Conservation (phyloP, 1,284 basidiomycete species). For the Paramarasmius palmivorus region DNA sequence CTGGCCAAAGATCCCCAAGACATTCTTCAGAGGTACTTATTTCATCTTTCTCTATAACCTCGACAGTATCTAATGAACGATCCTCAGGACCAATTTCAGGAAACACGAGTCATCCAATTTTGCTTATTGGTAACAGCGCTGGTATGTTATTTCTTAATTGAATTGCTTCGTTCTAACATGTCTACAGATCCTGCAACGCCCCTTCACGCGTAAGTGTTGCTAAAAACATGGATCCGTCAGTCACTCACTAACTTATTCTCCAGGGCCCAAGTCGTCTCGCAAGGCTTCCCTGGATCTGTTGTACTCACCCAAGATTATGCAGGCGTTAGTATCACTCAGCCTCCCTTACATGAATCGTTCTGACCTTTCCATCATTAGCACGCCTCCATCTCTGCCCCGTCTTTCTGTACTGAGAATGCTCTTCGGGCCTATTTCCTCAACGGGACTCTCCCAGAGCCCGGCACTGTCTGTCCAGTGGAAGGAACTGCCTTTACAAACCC, state of each 20-base stretch:
- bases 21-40: constrained; percentile 15
- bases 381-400: constrained; percentile 40
- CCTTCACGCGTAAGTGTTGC: neutral
- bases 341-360: neutral
- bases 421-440: constrained; percentile 41
- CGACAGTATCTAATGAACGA: neutral
- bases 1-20: constrained; percentile 18
- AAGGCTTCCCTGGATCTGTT: constrained; percentile 14
- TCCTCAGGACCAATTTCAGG: constrained; percentile 11
- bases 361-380: constrained; percentile 33
- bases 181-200: constrained; percentile 12
- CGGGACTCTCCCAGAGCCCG: constrained; percentile 40
- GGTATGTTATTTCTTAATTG: constrained; percentile 7
- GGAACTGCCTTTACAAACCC: constrained; percentile 5
- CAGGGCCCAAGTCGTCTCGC: constrained; percentile 10
- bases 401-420: constrained; percentile 41
- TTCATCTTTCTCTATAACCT: neutral
- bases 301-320: constrained; percentile 14
- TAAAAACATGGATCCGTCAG: neutral
- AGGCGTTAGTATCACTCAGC: constrained; percentile 7
- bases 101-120: constrained; percentile 14
- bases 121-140: constrained; percentile 15
- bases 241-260: neutral
- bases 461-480: constrained; percentile 37
- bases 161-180: neutral